Evolutionary conservation across 1,139 yeast species (phyloP), one percentile per base, ranked within the genome.

Genomic region (Magnusiomyces sp.): DNA sequence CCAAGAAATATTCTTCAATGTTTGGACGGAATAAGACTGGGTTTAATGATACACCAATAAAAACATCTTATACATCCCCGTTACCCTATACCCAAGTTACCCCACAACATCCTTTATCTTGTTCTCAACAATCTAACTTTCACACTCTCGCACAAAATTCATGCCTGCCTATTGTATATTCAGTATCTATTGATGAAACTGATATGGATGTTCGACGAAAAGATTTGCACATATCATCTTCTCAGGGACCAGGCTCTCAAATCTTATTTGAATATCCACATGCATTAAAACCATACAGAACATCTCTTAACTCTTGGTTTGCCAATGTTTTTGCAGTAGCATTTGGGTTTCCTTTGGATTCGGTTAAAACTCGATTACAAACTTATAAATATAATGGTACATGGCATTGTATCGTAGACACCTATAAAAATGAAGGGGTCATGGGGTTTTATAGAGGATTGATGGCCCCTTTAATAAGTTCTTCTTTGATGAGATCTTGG

Each of bases 351-450:
- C 96, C 96, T 0, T 65, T 88, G 46, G 96, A 88, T 62, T 83
- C 95, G 10, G 73, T 88, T 51, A 88, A 88, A 64, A 86, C 95
- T 0, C 69, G 95, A 55, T 81, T 85, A 79, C 95, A 88, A 63
- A 83, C 95, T 0, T 84, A 85, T 64, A 73, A 75, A 45, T 86
- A 79, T 65, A 69, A 70, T 11, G 73, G 79, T 44, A 75, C 82
- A 44, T 65, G 73, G 55, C 80, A 79, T 51, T 87, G 95, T 62
- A 69, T 83, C 14, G 62, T 62, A 34, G 70, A 74, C 48, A 83
- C 95, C 0, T 71, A 79, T 42, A 59, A 62, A 10, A 67, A 71
- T 7, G 95, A 85, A 60, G 95, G 95, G 0, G 42, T 81, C 2
- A 57, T 68, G 14, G 95, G 95, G 5, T 78, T 88, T 55, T 88